Conservation (phyloP, 306 rosid genomes). For the Casuarina equisetifolia region DNA sequence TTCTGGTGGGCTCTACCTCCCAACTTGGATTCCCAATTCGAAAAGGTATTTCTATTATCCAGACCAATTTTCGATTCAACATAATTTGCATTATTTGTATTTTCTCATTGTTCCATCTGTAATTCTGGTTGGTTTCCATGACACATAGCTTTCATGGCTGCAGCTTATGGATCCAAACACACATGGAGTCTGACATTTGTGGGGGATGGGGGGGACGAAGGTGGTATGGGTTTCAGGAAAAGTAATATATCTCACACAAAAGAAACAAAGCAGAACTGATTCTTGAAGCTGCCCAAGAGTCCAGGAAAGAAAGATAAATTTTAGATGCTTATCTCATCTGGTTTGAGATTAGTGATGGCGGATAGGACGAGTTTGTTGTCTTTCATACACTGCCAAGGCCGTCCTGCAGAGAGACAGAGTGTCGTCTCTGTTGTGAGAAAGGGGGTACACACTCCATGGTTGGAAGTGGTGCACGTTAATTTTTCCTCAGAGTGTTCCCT, state of each 20-base stretch:
- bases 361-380: constrained; percentile 35
- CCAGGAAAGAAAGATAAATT: not conserved
- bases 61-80: constrained; percentile 9
- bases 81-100: constrained; percentile 12
- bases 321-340: constrained; percentile 19
- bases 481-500: constrained; percentile 61
- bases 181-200: constrained; percentile 63
- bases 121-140: constrained; percentile 44
- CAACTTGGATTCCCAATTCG: constrained; percentile 41
- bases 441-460: constrained; percentile 58
- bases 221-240: constrained; percentile 48
- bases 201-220: constrained; percentile 4
- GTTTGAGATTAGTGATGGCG: constrained; percentile 25
- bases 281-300: constrained; percentile 26
- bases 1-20: constrained; percentile 26
- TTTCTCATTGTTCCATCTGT: constrained; percentile 17
- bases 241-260: constrained; percentile 31
- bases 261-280: constrained; percentile 19
- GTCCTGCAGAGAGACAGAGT: constrained; percentile 44
- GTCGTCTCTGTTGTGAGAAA: constrained; percentile 43
- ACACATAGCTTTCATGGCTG: constrained; percentile 50
- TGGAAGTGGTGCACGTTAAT: constrained; percentile 64
- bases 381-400: constrained; percentile 41
- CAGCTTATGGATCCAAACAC: constrained; percentile 46
- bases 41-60: constrained; percentile 29